Conservation (phyloP, 805 yeast genomes). For the Kuraishia piskuri region DNA sequence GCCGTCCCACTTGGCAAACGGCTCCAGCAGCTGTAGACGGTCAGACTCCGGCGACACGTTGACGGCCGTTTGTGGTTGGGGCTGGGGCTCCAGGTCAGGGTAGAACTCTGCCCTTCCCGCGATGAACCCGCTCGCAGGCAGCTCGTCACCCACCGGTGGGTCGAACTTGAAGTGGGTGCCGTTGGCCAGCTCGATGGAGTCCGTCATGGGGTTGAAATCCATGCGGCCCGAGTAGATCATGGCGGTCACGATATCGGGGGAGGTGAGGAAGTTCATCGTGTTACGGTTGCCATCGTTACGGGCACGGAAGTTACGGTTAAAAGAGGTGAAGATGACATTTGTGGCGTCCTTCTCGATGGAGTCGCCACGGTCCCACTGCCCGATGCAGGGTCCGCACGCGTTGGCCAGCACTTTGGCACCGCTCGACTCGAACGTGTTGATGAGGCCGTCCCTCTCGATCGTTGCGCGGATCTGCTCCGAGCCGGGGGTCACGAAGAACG, state of each 20-base stretch:
- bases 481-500: constrained; percentile 96
- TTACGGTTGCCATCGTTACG: constrained; percentile 98
- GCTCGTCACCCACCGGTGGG: constrained; percentile 86
- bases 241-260: constrained; percentile 94
- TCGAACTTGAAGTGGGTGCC: constrained; percentile 86
- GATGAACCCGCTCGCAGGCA: constrained; percentile 86
- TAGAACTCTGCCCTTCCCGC: constrained; percentile 61
- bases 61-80: constrained; percentile 40
- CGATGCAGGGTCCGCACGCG: constrained; percentile 99
- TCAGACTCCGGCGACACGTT: constrained; percentile 77
- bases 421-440: constrained; percentile 68
- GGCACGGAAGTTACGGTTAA: constrained; percentile 96
- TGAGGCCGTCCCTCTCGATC: constrained; percentile 88
- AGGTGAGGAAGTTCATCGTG: constrained; percentile 94
- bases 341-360: constrained; percentile 89
- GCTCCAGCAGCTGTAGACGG: constrained; percentile 84
- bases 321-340: constrained; percentile 94
- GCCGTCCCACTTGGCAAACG: constrained; percentile 82
- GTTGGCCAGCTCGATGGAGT: constrained; percentile 75
- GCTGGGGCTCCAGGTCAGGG: constrained; percentile 48
- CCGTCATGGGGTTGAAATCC: constrained; percentile 93
- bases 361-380: constrained; percentile 94
- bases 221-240: constrained; percentile 94
- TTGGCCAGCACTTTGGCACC: constrained; percentile 93
- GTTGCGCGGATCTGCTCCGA: constrained; percentile 98